A percentile compares a stretch with the other conserved stretches of the same genome.
These are phyloP conservation scores for Aspergillus incahuasiensis DNA, from an alignment of 495 filamentous ascomycete genomes.

Conservation along the genomic window DNA sequence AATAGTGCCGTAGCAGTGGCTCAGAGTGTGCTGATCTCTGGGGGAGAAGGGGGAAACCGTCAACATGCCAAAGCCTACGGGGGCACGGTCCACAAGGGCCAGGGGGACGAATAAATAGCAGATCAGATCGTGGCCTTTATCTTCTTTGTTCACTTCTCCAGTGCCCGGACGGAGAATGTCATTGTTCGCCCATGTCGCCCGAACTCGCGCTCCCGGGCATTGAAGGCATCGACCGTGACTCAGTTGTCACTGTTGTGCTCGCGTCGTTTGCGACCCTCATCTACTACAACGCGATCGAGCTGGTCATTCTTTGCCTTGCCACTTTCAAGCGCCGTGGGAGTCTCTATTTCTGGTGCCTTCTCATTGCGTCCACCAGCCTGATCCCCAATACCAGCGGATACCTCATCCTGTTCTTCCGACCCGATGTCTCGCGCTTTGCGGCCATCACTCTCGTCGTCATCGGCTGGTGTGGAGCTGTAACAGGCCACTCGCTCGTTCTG, in stretches of 20 bases:
- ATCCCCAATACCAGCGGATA: conserved; percentile 42
- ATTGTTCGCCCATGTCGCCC: background rate
- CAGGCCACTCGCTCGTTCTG: conserved; percentile 46
- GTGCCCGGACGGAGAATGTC: background rate
- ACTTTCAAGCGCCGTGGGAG: conserved; percentile 45
- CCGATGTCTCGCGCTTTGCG: conserved; percentile 25
- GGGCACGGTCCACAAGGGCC: background rate
- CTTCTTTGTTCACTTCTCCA: background rate
- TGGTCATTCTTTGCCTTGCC: conserved; percentile 41
- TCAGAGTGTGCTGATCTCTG: background rate
- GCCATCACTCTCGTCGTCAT: conserved; percentile 36
- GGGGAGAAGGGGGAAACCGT: background rate
- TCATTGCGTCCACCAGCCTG: conserved; percentile 35
- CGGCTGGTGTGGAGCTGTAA: conserved; percentile 45
- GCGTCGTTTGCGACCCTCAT: conserved; percentile 37
- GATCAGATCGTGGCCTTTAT: background rate
- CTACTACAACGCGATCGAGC: conserved; percentile 47
- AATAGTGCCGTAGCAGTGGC: background rate
- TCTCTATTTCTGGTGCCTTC: conserved; percentile 49
- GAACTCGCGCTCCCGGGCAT: conserved; percentile 1
- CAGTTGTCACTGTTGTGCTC: conserved; percentile 20
- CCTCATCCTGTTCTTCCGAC: conserved; percentile 40
- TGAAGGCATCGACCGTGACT: background rate
- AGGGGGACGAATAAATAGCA: background rate
- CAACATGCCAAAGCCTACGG: background rate